Percentiles rank a stretch among this genome's conserved stretches.
phyloP scores from a whole-genome alignment of 257 asterid species.

The Nicotiana otophora region DNA sequence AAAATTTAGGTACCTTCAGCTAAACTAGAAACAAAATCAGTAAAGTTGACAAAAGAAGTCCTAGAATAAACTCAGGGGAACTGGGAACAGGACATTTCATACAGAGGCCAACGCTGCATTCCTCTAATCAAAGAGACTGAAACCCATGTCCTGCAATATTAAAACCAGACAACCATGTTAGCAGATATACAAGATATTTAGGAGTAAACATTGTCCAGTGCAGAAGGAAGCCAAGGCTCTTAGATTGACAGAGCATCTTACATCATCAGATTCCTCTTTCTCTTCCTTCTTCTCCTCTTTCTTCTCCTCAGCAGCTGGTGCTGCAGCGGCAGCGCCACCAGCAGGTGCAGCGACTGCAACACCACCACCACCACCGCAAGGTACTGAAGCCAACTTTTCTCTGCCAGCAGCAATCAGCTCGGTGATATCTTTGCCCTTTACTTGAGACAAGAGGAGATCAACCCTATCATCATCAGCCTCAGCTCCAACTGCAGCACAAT shows the following conservation, averaged over 20 bases:
- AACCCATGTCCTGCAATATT: slow-evolving; percentile 11
- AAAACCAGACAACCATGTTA: not conserved
- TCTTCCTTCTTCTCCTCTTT: slow-evolving; percentile 1
- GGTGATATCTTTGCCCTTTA: slow-evolving; percentile 35
- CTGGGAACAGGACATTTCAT: not conserved
- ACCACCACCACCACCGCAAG: slow-evolving; percentile 7
- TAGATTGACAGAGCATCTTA: not conserved
- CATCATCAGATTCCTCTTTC: slow-evolving; percentile 9
- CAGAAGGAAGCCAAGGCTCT: not conserved
- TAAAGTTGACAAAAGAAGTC: not conserved
- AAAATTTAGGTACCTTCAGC: not conserved
- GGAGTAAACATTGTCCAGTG: not conserved
- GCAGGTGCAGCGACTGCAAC: slow-evolving; percentile 11
- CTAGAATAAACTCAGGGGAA: not conserved
- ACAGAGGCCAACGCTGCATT: not conserved
- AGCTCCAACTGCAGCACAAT: slow-evolving; percentile 12
- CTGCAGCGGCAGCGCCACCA: slow-evolving; percentile 7
- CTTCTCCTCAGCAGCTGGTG: slow-evolving; percentile 6
- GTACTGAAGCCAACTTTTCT: slow-evolving; percentile 16
- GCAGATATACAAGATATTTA: not conserved
- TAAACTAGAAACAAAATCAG: not conserved
- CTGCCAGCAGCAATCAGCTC: slow-evolving; percentile 23
- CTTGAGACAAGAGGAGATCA: slow-evolving; percentile 30
- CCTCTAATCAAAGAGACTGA: slow-evolving; percentile 11
- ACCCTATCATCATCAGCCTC: slow-evolving; percentile 39